Evolutionary conservation across 2,329 filamentous ascomycete genomes (phyloP).

Genomic region (Scytalidium lignicola): DNA sequence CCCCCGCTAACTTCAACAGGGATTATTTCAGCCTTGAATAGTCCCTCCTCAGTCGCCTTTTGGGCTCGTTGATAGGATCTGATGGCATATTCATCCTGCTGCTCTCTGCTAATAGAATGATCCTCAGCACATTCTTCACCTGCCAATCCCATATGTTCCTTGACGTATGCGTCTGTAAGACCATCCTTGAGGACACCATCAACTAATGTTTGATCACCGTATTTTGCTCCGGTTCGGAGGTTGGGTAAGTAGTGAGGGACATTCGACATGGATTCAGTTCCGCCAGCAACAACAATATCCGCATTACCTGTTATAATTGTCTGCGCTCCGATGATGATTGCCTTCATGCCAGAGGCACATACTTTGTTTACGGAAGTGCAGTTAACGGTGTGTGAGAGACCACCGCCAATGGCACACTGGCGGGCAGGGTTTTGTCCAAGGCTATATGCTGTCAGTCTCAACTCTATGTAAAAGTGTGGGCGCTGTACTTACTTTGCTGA

Average conservation of each 20-base stretch:
- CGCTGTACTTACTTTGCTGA: constrained; percentile 71
- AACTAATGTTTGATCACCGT: constrained; percentile 81
- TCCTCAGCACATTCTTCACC: constrained; percentile 89
- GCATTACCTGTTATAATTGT: constrained; percentile 97
- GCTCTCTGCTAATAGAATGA: constrained; percentile 73
- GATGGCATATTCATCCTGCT: constrained; percentile 95
- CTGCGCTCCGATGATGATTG: constrained; percentile 89
- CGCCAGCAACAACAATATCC: constrained; percentile 86
- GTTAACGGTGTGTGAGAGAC: constrained; percentile 72
- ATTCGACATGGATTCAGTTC: constrained; percentile 98
- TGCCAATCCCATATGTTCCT: constrained; percentile 93
- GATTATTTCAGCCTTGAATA: constrained; percentile 81
- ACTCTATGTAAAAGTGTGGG: constrained; percentile 1
- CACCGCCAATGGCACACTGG: constrained; percentile 86
- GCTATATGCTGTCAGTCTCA: constrained; percentile 39
- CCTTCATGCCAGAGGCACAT: constrained; percentile 92
- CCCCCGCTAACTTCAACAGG: constrained; percentile 84
- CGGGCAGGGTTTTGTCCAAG: constrained; percentile 94
- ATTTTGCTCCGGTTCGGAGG: constrained; percentile 85
- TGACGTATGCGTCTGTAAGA: constrained; percentile 82
- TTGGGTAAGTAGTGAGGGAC: constrained; percentile 89
- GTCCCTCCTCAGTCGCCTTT: constrained; percentile 72
- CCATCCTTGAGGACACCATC: constrained; percentile 94
- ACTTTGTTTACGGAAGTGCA: constrained; percentile 98
- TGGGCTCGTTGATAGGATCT: constrained; percentile 91